Evolutionary conservation across 106 monocot genomes (phyloP), one percentile per base, ranked within the genome.

Genomic region (Agapanthus africanus): DNA sequence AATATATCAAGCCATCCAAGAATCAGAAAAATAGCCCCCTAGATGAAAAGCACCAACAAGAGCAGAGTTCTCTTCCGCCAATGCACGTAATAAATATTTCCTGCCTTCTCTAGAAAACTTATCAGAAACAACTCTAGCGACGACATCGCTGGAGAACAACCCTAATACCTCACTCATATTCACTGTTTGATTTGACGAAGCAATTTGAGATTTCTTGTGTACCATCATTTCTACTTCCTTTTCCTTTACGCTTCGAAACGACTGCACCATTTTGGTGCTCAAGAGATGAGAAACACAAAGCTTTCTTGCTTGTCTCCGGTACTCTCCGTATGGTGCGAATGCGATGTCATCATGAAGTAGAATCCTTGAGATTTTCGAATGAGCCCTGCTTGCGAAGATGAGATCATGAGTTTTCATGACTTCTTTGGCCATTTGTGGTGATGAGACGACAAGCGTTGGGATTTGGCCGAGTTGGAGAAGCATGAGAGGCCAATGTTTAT

Each of bases 401-500:
- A 18, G 37, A 18, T 80, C 74, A 1, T 80, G 69, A 32, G 42
- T 75, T 51, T 56, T 80, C 51, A 74, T 36, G 31, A 74, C 37
- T 35, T 69, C 70, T 40, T 25, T 30, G 1, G 79, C 79, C 49
- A 36, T 11, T 10, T 70, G 50, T 7, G 63, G n/a, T 0, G 79
- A 80, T 8, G 79, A 70, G 40, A 80, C 70, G 16, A 80, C 74
- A 19, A 80, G 14, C 1, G 65, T 70, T 0, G 62, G 69, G 14
- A 74, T 19, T n/a, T 42, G 41, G 2, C 79, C 79, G 14, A 80
- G 65, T 27, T 70, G 74, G 7, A 80, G 74, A 41, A 69, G 74
- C 79, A 80, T 74, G 27, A 80, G 49, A 6, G 74, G 69, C 11
- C 74, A 74, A 32, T 80, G 56, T 74, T 74, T 75, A 27, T 39